Conservation (phyloP, 345 rosid species). For the Crucihimalaya himalaica region DNA sequence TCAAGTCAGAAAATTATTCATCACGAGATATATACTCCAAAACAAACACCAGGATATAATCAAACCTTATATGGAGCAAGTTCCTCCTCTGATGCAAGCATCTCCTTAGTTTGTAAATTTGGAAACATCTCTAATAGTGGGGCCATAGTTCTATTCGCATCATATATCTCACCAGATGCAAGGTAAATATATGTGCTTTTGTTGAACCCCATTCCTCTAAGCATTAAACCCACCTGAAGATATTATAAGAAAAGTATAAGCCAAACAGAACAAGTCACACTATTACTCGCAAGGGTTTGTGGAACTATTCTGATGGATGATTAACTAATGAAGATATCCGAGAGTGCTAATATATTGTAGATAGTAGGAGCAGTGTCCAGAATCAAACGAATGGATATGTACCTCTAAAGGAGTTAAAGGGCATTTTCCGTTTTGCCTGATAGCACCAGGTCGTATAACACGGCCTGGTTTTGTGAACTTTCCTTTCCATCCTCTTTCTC, state of each 20-base stretch:
- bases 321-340: slow-evolving; percentile 7
- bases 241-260: slow-evolving; percentile 25
- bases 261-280: slow-evolving; percentile 12
- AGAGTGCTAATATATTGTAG: slow-evolving; percentile 14
- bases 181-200: slow-evolving; percentile 76
- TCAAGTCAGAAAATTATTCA: slow-evolving; percentile 36
- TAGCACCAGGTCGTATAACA: slow-evolving; percentile 94
- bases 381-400: slow-evolving; percentile 17
- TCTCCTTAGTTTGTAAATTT: slow-evolving; percentile 86
- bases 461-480: slow-evolving; percentile 98
- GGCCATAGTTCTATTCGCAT: slow-evolving; percentile 85
- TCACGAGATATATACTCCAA: not conserved
- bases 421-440: slow-evolving; percentile 94
- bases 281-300: slow-evolving; percentile 9
- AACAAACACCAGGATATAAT: slow-evolving; percentile 11
- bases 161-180: slow-evolving; percentile 96
- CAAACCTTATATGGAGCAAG: slow-evolving; percentile 83
- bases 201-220: slow-evolving; percentile 98
- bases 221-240: slow-evolving; percentile 92
- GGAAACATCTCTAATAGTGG: slow-evolving; percentile 97
- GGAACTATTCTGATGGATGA: slow-evolving; percentile 17
- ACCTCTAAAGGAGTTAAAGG: slow-evolving; percentile 99
- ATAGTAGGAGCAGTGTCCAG: slow-evolving; percentile 5
- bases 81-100: slow-evolving; percentile 80
- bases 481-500: slow-evolving; percentile 99